Percentiles rank a stretch among this genome's conserved stretches.
Conservation (phyloP, 2,329 filamentous ascomycete genomes). For the Scedosporium apiospermum region DNA sequence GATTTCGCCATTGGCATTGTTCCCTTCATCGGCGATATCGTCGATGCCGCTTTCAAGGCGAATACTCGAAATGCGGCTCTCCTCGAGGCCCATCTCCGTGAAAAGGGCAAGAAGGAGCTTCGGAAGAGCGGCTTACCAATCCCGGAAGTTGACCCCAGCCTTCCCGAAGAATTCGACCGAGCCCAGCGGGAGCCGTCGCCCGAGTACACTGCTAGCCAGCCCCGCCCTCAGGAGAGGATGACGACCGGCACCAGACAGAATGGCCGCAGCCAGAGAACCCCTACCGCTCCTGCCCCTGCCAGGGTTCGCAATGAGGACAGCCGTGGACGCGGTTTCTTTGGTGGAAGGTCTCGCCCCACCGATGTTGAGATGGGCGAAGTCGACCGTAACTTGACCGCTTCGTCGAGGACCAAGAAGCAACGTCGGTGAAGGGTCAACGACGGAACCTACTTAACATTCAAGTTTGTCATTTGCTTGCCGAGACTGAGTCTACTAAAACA, state of each 20-base stretch:
- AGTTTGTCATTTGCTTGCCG: too few species aligned
- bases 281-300: slow-evolving; percentile 7
- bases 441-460: neutral
- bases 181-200: slow-evolving; percentile 9
- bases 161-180: slow-evolving; percentile 41
- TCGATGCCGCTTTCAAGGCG: slow-evolving; percentile 62
- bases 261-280: slow-evolving; percentile 1
- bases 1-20: slow-evolving; percentile 68
- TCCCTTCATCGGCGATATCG: slow-evolving; percentile 67
- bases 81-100: slow-evolving; percentile 57
- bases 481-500: too few species aligned
- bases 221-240: slow-evolving; percentile 10
- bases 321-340: slow-evolving; percentile 8
- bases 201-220: slow-evolving; percentile 9
- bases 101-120: slow-evolving; percentile 53
- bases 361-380: slow-evolving; percentile 10
- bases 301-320: slow-evolving; percentile 6
- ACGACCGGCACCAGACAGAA: slow-evolving; percentile 1
- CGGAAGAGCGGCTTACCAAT: slow-evolving; percentile 34
- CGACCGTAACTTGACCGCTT: slow-evolving; percentile 1
- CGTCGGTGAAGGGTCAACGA: neutral
- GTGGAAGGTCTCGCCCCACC: slow-evolving; percentile 6
- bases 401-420: neutral
- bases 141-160: slow-evolving; percentile 40
- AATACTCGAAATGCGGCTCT: slow-evolving; percentile 69